These are phyloP conservation scores for Phlebiopsis gigantea DNA, from an alignment of 768 basidiomycete genomes.

Conservation along the genomic window DNA sequence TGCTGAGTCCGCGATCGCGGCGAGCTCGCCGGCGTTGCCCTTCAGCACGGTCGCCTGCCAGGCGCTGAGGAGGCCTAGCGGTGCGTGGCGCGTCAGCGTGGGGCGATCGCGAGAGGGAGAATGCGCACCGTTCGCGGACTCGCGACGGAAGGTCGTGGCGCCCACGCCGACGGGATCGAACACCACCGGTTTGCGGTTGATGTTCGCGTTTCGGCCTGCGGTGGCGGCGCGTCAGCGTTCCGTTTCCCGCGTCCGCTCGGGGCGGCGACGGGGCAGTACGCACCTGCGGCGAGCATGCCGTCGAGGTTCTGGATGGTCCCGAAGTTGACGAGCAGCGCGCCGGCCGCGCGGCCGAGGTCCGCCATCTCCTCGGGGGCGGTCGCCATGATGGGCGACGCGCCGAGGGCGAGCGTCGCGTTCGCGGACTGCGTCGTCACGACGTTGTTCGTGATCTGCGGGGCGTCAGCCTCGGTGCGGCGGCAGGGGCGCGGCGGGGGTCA, in stretches of 20 bases:
- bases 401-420: constrained; percentile 82
- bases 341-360: constrained; percentile 61
- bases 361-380: constrained; percentile 77
- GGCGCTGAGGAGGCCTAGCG: constrained; percentile 58
- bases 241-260: not conserved
- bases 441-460: constrained; percentile 73
- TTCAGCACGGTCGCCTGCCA: constrained; percentile 93
- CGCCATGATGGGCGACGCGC: constrained; percentile 94
- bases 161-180: constrained; percentile 94
- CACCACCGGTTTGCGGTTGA: constrained; percentile 66
- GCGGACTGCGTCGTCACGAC: constrained; percentile 89
- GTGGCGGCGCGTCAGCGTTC: not conserved
- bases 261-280: not conserved
- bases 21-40: constrained; percentile 90
- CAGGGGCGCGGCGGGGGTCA: constrained; percentile 19
- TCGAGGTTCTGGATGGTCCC: constrained; percentile 70
- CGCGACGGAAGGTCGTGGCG: constrained; percentile 67
- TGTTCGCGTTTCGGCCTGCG: constrained; percentile 59
- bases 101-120: not conserved
- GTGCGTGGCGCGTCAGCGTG: not conserved
- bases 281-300: constrained; percentile 74
- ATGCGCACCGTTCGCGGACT: constrained; percentile 47
- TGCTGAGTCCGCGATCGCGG: constrained; percentile 62
- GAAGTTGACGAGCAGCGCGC: constrained; percentile 79
- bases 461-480: not conserved